Percentiles rank a stretch among this genome's conserved stretches.
These are phyloP conservation scores for Albizia julibrissin DNA, from an alignment of 306 rosid species.

Conservation along the genomic window DNA sequence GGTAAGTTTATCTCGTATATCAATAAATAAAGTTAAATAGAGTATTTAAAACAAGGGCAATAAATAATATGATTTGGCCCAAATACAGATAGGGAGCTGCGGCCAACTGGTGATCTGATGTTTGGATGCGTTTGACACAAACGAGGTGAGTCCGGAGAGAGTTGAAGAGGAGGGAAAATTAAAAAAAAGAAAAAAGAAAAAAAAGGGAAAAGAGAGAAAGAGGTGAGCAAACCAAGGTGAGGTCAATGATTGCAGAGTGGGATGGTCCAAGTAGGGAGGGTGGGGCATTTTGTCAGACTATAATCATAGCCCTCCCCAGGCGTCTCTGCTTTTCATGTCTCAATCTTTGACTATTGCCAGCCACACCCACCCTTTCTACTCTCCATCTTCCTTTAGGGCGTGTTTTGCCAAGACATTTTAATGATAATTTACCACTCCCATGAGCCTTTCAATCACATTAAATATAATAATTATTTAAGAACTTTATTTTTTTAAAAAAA, in stretches of 20 bases:
- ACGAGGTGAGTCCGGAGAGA: neutral
- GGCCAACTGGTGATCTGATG: neutral
- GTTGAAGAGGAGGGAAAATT: neutral
- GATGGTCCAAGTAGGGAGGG: conserved; percentile 30
- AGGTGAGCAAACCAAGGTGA: conserved; percentile 43
- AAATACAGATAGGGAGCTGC: neutral
- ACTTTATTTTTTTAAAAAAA: too few species aligned
- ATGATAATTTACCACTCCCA: too few species aligned
- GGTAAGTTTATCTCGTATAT: neutral
- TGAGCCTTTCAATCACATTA: too few species aligned
- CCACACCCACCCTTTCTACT: neutral
- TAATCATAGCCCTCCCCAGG: conserved; percentile 32
- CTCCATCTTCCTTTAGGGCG: too few species aligned
- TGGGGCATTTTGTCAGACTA: conserved; percentile 29
- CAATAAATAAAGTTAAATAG: neutral
- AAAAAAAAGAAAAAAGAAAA: neutral
- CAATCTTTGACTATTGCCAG: neutral
- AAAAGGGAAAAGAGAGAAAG: neutral
- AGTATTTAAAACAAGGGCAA: neutral
- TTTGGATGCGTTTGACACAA: neutral
- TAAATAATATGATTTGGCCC: neutral
- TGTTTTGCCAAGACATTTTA: too few species aligned
- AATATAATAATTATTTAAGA: too few species aligned
- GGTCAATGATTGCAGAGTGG: conserved; percentile 56
- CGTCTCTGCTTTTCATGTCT: neutral